Conservation (phyloP, 2,329 filamentous ascomycete species). For the Cytospora leucostoma region DNA sequence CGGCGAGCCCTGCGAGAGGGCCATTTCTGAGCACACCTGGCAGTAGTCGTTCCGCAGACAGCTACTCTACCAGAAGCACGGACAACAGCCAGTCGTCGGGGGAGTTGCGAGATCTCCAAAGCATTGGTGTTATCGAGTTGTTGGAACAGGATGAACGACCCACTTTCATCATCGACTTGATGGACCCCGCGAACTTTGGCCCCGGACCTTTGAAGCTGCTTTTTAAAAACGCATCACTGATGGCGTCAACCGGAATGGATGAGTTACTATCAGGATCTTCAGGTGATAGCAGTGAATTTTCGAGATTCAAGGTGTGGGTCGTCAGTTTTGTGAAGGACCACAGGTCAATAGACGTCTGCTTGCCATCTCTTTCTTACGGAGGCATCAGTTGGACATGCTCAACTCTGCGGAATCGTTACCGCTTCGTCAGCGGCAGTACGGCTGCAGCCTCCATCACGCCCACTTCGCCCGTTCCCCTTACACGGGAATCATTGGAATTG, state of each 20-base stretch:
- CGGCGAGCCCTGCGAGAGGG: conserved; percentile 46
- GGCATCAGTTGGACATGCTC: conserved; percentile 70
- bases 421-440: conserved; percentile 64
- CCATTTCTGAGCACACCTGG: conserved; percentile 52
- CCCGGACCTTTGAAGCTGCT: conserved; percentile 60
- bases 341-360: conserved; percentile 53
- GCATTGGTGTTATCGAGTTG: conserved; percentile 69
- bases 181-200: conserved; percentile 56
- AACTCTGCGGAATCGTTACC: conserved; percentile 67
- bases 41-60: conserved; percentile 57
- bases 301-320: conserved; percentile 70
- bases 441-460: conserved; percentile 42
- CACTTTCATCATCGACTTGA: conserved; percentile 73
- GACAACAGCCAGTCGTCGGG: conserved; percentile 51
- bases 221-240: conserved; percentile 69
- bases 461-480: conserved; percentile 43
- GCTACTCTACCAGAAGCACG: conserved; percentile 52
- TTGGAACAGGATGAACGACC: conserved; percentile 76
- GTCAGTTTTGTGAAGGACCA: conserved; percentile 56
- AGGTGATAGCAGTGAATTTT: conserved; percentile 50
- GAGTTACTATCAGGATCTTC: conserved; percentile 57
- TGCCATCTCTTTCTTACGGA: conserved; percentile 61
- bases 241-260: conserved; percentile 55
- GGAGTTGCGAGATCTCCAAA: conserved; percentile 58
- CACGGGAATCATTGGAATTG: conserved; percentile 38